A percentile compares a stretch with the other conserved stretches of the same genome.
Conservation (phyloP, 768 basidiomycete genomes). For the Boletus insuetus region DNA sequence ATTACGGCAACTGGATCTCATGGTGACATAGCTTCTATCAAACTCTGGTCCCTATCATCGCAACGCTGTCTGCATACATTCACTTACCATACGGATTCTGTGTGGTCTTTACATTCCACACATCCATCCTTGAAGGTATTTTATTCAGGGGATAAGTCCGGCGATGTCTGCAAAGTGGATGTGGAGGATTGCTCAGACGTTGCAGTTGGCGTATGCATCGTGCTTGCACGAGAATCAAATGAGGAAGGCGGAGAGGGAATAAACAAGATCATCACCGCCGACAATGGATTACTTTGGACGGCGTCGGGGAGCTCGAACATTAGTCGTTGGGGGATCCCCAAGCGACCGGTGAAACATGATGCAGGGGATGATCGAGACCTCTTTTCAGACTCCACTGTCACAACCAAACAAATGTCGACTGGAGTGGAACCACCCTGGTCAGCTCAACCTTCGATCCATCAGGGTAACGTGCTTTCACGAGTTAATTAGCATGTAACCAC, state of each 20-base stretch:
- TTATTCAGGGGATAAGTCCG: constrained; percentile 92
- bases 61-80: constrained; percentile 95
- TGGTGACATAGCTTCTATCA: constrained; percentile 61
- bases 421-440: constrained; percentile 20
- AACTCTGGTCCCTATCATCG: constrained; percentile 88
- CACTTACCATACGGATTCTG: constrained; percentile 89
- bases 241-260: constrained; percentile 59
- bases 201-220: constrained; percentile 84
- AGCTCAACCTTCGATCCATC: constrained; percentile 6
- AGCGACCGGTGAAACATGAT: constrained; percentile 32
- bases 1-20: constrained; percentile 10
- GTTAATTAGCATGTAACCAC: background rate
- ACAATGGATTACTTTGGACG: constrained; percentile 87
- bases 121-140: constrained; percentile 87
- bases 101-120: constrained; percentile 88
- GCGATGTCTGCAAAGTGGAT: constrained; percentile 90
- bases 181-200: constrained; percentile 78
- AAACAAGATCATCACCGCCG: constrained; percentile 78
- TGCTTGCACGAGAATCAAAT: constrained; percentile 70
- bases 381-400: constrained; percentile 10
- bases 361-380: constrained; percentile 12
- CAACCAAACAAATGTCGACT: constrained; percentile 9
- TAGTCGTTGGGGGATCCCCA: constrained; percentile 74
- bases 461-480: constrained; percentile 16
- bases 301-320: constrained; percentile 81